phyloP scores from a whole-genome alignment of 345 rosid species.

The Conringia planisiliqua region DNA sequence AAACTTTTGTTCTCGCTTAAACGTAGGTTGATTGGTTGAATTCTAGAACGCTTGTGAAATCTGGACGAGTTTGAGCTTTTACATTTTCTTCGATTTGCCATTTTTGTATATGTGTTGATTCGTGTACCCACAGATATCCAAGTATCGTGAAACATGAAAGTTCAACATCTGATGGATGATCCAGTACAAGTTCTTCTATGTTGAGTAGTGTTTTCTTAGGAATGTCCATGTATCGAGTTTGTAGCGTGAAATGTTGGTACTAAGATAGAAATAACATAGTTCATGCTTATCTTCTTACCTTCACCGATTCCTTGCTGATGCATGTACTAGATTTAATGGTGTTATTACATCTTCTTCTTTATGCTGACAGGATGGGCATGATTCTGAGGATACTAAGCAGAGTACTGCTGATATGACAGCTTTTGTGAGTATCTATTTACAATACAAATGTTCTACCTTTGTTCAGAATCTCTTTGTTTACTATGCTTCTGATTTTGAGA shows the following conservation, averaged over 20 bases:
- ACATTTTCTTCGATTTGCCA: not conserved
- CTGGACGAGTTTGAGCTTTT: not conserved
- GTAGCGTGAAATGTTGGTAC: not conserved
- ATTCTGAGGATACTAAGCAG: constrained; percentile 69
- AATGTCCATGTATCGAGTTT: not conserved
- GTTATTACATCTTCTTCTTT: not conserved
- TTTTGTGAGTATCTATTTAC: constrained; percentile 22
- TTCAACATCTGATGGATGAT: not conserved
- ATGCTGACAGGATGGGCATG: constrained; percentile 62
- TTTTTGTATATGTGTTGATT: too few relatives aligned
- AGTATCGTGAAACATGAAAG: not conserved
- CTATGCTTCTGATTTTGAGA: constrained; percentile 3
- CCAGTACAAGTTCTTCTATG: not conserved
- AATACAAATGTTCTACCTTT: not conserved
- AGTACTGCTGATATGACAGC: constrained; percentile 40
- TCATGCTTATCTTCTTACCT: not conserved
- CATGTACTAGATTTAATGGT: not conserved
- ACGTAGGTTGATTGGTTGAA: not conserved
- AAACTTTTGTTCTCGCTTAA: not conserved
- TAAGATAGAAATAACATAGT: not conserved
- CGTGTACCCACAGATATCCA: too few relatives aligned
- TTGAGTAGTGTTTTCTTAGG: not conserved
- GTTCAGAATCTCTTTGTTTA: not conserved
- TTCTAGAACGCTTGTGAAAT: not conserved
- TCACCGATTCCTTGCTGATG: not conserved